A percentile compares a stretch with the other conserved stretches of the same genome.
phyloP scores from a whole-genome alignment of 306 rosid genomes.

The Medicago lupulina region DNA sequence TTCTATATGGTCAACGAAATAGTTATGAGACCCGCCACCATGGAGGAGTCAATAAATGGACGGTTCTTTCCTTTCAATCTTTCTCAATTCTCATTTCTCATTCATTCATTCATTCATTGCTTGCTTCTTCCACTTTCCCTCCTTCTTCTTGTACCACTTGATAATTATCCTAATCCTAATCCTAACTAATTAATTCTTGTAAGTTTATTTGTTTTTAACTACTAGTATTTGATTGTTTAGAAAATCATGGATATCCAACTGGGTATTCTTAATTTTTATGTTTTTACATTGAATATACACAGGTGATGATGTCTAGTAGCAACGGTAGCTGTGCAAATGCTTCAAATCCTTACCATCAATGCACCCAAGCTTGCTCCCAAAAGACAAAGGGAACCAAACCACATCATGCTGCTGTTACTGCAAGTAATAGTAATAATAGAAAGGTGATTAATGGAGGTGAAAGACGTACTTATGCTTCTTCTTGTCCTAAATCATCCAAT shows the following conservation, averaged over 20 bases:
- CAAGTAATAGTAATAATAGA: too few species aligned
- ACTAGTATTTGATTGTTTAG: not conserved
- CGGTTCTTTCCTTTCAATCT: not conserved
- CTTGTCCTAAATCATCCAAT: slow-evolving; percentile 59
- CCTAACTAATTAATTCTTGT: not conserved
- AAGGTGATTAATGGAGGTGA: not conserved
- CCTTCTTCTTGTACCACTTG: not conserved
- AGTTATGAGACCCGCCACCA: not conserved
- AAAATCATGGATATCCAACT: too few species aligned
- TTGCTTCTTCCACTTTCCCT: not conserved
- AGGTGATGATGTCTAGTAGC: not conserved
- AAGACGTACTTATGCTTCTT: slow-evolving; percentile 32
- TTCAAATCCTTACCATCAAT: slow-evolving; percentile 85
- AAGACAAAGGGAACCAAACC: slow-evolving; percentile 56
- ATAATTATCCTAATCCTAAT: not conserved
- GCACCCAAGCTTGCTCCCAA: slow-evolving; percentile 67
- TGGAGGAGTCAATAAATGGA: slow-evolving; percentile 12
- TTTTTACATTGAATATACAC: not conserved
- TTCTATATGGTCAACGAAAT: slow-evolving; percentile 36
- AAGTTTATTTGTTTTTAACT: not conserved
- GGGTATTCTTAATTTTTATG: not conserved
- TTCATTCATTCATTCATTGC: not conserved
- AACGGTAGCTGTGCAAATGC: slow-evolving; percentile 43
- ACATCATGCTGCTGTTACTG: not conserved
- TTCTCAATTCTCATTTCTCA: slow-evolving; percentile 22